These are phyloP conservation scores for Moringa oleifera DNA, from an alignment of 345 rosid species.

Conservation along the genomic window DNA sequence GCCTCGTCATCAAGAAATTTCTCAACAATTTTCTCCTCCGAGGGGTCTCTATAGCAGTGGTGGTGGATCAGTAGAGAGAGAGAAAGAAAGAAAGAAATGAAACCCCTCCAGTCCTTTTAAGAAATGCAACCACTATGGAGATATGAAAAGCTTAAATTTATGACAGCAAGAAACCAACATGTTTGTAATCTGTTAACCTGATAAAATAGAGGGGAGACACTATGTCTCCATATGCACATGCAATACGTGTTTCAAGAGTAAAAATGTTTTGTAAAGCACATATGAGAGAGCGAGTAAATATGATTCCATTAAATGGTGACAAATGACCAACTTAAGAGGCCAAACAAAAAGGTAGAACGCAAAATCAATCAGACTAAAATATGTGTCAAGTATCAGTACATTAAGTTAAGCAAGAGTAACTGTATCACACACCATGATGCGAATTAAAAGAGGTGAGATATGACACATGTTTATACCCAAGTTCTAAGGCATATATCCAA, in stretches of 20 bases:
- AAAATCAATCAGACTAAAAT: too few species aligned
- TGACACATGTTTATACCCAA: background rate
- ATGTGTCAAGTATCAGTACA: background rate
- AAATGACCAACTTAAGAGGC: background rate
- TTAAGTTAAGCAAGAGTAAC: too few species aligned
- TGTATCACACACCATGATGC: background rate
- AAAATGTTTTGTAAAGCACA: too few species aligned
- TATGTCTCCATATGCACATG: background rate
- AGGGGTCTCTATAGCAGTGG: constrained; percentile 45
- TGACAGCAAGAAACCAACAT: too few species aligned
- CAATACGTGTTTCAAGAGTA: too few species aligned
- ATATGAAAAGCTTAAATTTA: too few species aligned
- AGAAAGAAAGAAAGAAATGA: background rate
- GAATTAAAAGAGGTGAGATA: background rate
- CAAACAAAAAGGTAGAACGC: background rate
- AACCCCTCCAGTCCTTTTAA: too few species aligned
- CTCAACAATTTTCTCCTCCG: constrained; percentile 61
- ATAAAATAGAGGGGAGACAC: too few species aligned
- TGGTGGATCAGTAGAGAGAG: background rate
- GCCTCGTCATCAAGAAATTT: constrained; percentile 71
- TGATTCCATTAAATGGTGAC: too few species aligned
- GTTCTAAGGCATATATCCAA: background rate
- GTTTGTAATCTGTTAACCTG: too few species aligned
- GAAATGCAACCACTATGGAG: too few species aligned
- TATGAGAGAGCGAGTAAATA: too few species aligned